Evolutionary conservation across 345 rosid species (phyloP), one percentile per base, ranked within the genome.

Genomic region (Aethionema arabicum): DNA sequence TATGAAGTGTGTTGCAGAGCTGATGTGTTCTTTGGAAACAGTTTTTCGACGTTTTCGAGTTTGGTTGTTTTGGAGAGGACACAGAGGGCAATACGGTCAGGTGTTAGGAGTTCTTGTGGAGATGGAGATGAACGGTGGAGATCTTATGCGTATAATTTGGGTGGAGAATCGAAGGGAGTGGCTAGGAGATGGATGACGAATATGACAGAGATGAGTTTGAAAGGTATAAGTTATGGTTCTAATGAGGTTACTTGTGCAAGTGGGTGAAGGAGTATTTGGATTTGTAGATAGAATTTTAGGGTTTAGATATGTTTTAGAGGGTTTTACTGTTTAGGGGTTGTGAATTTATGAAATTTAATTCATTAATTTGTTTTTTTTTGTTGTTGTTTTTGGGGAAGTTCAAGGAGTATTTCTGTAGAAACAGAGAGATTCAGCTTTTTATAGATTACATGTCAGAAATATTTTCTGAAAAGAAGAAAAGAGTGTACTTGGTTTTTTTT

Each of bases 11-110:
- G 99, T 76, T 74, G 78, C 15, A 79, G 80, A 75, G 88, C 99
- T 0, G 92, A 90, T 72, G 67, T 88, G 0, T 93, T 93, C n/a
- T 82, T 88, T 7, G 99, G 99, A 8, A 93, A 93, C 69, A 93
- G 95, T 64, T 90, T 85, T 59, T 93, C 99, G 9, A 93, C 99
- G 2, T 93, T 93, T 76, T 90, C 99, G 5, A 86, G 96, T 77
- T 96, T 93, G 27, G 68, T 93, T 37, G 95, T 72, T 47, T 95
- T 93, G 10, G 95, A 86, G 48, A 82, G 99, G 69, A 87, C 99
- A 4, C 99, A 93, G 54, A 90, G 78, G 76, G 80, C 77, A 67
- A 73, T 75, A 11, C 75, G 76, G 39, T 80, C 71, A 78, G 99
- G 99, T 4, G n/a, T 77, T 13, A 45, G 65, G 47, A 83, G 78